Evolutionary conservation across 2,329 filamentous ascomycete species (phyloP), one percentile per base, ranked within the genome.

Genomic region (Alternaria viburni): DNA sequence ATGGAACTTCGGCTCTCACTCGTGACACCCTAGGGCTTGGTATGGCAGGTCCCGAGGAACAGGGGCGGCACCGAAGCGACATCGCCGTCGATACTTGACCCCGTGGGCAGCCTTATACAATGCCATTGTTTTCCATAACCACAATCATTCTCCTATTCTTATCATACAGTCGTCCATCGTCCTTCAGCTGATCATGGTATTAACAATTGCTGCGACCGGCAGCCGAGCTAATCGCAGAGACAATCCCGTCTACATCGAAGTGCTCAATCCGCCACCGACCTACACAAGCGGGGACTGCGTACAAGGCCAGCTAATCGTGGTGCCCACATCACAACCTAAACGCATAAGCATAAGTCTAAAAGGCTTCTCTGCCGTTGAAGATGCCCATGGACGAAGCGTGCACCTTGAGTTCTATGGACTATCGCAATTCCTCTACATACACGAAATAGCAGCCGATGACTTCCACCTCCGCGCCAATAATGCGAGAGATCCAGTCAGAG

Each of bases 251-350:
- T 71, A 68, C 52, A 71, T 74, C 17, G 41, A 68, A 15, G 17
- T 72, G 17, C 59, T 59, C 49, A 55, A 61, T 36, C 46, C 61
- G 25, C 57, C 64, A 3, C 61, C 60, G 5, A 64, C 62, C 46
- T 75, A 71, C 59, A 72, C 69, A 6, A 65, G 55, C 43, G 70
- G 71, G 41, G 71, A 76, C 19, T 41, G 55, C 10, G 57, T 77
- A 17, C 64, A 67, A 28, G 74, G 74, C 21, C 36, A 59, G 10
- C 61, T 74, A 10, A 66, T 72, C 23, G 59, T 75, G 8, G 66
- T 69, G 9, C 69, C 71, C 9, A 65, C 62, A 13, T 57, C 64
- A 19, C 65, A 69, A 23, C 73, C 72, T 11, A 59, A 67, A 21
- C 67, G 66, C 36, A 60, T 74, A 49, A 69, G 46, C 41, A 62